Conservation (phyloP, 352 stramenopile species). For the Pythium biforme region DNA sequence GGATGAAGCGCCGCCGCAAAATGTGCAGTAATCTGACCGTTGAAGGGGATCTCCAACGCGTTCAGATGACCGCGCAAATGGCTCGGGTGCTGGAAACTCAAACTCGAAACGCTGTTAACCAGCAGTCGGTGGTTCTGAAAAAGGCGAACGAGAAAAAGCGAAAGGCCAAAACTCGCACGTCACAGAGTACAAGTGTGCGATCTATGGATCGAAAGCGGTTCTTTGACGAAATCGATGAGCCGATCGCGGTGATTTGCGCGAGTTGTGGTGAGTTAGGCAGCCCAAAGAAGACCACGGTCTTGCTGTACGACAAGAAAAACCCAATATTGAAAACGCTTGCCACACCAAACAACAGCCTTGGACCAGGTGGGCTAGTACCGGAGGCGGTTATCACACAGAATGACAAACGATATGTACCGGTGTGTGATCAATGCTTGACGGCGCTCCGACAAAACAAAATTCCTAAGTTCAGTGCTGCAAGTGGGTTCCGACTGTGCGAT, state of each 20-base stretch:
- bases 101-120: neutral
- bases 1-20: too few relatives aligned
- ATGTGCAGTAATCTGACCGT: neutral
- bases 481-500: neutral
- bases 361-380: neutral
- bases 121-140: neutral
- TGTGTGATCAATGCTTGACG: neutral
- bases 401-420: neutral
- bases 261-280: neutral
- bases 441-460: neutral
- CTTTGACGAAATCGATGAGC: constrained; percentile 1
- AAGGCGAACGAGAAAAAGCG: neutral
- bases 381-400: neutral
- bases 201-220: neutral
- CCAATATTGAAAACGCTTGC: neutral
- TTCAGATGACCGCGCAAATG: neutral
- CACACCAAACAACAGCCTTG: neutral
- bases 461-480: neutral
- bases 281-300: neutral
- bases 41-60: neutral
- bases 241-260: neutral
- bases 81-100: neutral
- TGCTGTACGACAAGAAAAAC: neutral
- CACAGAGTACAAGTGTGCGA: neutral
- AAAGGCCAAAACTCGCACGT: neutral